A percentile compares a stretch with the other conserved stretches of the same genome.
Evolutionary conservation across 2,329 filamentous ascomycete genomes (phyloP).

Genomic region (Penicillium sp.): DNA sequence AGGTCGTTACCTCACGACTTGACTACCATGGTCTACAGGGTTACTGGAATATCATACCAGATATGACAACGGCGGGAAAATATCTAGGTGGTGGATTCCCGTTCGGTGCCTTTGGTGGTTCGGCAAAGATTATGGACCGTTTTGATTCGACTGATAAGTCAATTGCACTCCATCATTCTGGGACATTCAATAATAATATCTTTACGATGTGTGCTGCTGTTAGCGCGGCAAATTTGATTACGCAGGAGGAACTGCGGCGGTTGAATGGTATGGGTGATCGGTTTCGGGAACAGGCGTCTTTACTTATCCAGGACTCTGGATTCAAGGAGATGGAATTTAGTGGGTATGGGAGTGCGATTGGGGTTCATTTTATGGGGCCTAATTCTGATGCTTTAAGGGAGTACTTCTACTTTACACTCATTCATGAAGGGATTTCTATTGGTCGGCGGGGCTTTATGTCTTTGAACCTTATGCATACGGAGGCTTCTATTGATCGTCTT

Average conservation of each 20-base stretch:
- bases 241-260: constrained; percentile 14
- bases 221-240: constrained; percentile 29
- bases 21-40: constrained; percentile 51
- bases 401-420: constrained; percentile 31
- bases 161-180: constrained; percentile 52
- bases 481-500: constrained; percentile 5
- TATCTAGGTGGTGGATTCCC: constrained; percentile 66
- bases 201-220: constrained; percentile 60
- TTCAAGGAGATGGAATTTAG: constrained; percentile 26
- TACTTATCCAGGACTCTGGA: constrained; percentile 13
- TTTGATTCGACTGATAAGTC: constrained; percentile 39
- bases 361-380: constrained; percentile 27
- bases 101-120: constrained; percentile 67
- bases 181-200: constrained; percentile 69
- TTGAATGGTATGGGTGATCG: constrained; percentile 30
- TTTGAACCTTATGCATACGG: constrained; percentile 28
- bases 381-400: constrained; percentile 20
- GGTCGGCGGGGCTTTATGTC: constrained; percentile 33
- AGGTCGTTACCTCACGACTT: constrained; percentile 68
- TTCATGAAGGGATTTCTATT: constrained; percentile 28
- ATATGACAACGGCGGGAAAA: constrained; percentile 66
- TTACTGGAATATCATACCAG: constrained; percentile 51
- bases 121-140: constrained; percentile 57
- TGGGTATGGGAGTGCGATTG: constrained; percentile 32
- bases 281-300: constrained; percentile 20